phyloP scores from a whole-genome alignment of 2,329 filamentous ascomycete genomes.

The Aspergillus pseudoglaucus region DNA sequence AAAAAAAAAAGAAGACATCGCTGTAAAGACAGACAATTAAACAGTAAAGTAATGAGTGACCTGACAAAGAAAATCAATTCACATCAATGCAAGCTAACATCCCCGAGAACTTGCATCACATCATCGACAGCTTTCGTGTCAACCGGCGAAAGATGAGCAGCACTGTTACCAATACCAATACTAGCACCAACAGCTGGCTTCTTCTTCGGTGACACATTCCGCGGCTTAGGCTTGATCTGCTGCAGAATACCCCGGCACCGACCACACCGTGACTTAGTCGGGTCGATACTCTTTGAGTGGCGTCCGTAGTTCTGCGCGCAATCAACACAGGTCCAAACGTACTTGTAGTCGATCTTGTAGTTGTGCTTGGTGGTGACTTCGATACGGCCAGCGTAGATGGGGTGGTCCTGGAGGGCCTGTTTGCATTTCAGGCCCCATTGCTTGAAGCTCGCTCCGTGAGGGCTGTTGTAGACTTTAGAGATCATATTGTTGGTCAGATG shows the following conservation, averaged over 20 bases:
- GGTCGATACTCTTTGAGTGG: conserved; percentile 80
- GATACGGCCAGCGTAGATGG: conserved; percentile 56
- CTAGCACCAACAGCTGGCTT: conserved; percentile 4
- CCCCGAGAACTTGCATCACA: conserved; percentile 7
- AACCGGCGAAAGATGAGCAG: background rate
- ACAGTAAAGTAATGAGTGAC: background rate
- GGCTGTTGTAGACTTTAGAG: conserved; percentile 63
- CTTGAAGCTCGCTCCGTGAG: conserved; percentile 82
- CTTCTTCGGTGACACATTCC: conserved; percentile 36
- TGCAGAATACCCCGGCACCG: conserved; percentile 63
- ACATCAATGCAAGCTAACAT: conserved; percentile 2
- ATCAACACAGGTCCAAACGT: conserved; percentile 68
- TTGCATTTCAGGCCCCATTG: conserved; percentile 49
- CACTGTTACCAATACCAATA: background rate
- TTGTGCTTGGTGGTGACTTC: conserved; percentile 82
- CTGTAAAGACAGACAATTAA: too few species aligned
- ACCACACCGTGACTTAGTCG: conserved; percentile 65
- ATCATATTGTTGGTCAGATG: conserved; percentile 92
- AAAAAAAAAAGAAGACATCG: background rate
- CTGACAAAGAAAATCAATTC: background rate
- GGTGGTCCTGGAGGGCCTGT: conserved; percentile 30
- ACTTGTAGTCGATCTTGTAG: conserved; percentile 90
- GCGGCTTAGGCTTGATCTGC: conserved; percentile 74
- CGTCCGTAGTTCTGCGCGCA: conserved; percentile 72
- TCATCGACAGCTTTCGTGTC: conserved; percentile 4